Evolutionary conservation across 2,329 filamentous ascomycete genomes (phyloP).

Genomic region (Chaetomium strumarium): DNA sequence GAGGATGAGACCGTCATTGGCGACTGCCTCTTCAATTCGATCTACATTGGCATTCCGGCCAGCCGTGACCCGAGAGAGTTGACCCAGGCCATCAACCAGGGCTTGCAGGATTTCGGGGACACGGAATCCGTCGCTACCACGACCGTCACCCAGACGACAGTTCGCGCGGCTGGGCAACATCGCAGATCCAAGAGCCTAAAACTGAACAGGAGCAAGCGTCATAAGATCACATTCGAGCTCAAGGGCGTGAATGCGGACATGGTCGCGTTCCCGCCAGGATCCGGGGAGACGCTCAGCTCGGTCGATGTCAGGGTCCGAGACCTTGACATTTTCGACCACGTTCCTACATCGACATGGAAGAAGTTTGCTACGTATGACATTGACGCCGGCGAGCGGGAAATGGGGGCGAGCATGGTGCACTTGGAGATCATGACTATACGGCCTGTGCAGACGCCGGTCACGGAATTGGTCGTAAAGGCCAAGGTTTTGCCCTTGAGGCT

Average conservation of each 20-base stretch:
- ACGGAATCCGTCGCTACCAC: constrained; percentile 84
- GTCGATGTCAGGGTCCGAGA: constrained; percentile 77
- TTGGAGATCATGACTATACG: constrained; percentile 83
- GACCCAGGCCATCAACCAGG: constrained; percentile 75
- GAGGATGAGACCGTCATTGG: constrained; percentile 82
- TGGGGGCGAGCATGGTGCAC: constrained; percentile 83
- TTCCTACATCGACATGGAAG: constrained; percentile 94
- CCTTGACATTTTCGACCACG: constrained; percentile 87
- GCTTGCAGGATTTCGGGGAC: constrained; percentile 79
- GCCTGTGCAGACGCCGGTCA: constrained; percentile 77
- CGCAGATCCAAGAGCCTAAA: constrained; percentile 54
- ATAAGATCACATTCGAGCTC: constrained; percentile 94
- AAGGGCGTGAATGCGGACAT: constrained; percentile 78
- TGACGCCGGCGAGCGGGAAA: constrained; percentile 79
- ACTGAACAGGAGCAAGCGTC: constrained; percentile 76
- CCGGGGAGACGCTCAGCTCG: constrained; percentile 79
- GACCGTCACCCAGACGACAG: constrained; percentile 55
- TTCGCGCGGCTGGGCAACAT: constrained; percentile 39
- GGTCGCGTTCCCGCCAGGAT: constrained; percentile 68
- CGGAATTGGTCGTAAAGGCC: constrained; percentile 78
- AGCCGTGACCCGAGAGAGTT: constrained; percentile 81
- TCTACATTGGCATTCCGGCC: constrained; percentile 88
- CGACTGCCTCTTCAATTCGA: constrained; percentile 96
- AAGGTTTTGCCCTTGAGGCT: constrained; percentile 78
- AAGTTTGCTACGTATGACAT: constrained; percentile 95